Conservation (phyloP, 768 basidiomycete genomes). For the Phanerodontia chrysosporium region DNA sequence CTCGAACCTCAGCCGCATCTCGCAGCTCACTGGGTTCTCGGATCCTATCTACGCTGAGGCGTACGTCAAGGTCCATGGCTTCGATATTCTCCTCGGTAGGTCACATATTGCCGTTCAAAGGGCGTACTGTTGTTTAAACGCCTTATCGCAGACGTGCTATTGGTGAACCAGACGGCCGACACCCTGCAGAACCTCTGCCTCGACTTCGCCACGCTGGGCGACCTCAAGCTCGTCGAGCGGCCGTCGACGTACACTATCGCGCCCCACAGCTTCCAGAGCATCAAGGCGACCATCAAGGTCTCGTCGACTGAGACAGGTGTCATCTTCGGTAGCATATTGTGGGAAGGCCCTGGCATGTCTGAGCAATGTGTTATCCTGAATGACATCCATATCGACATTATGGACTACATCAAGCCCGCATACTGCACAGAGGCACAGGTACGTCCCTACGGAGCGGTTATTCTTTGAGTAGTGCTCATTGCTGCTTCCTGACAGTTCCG, state of each 20-base stretch:
- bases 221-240: conserved; percentile 95
- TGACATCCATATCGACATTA: conserved; percentile 97
- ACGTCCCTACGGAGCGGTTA: conserved; percentile 14
- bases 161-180: conserved; percentile 93
- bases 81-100: conserved; percentile 89
- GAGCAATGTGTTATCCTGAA: conserved; percentile 93
- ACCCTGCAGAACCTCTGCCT: conserved; percentile 95
- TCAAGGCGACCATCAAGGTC: conserved; percentile 97
- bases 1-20: conserved; percentile 88
- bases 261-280: conserved; percentile 96
- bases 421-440: conserved; percentile 95
- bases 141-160: conserved; percentile 69
- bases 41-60: conserved; percentile 99
- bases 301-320: conserved; percentile 98
- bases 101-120: neutral
- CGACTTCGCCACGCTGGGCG: conserved; percentile 96
- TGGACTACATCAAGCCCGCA: conserved; percentile 97
- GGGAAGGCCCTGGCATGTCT: conserved; percentile 85
- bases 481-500: conserved; percentile 58
- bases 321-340: conserved; percentile 96
- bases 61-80: conserved; percentile 95
- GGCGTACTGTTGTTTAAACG: neutral
- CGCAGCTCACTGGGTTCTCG: conserved; percentile 95
- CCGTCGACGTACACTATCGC: conserved; percentile 90
- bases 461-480: neutral